Percentiles rank a stretch among this genome's conserved stretches.
These are phyloP conservation scores for Allantophomopsis cytisporea DNA, from an alignment of 2,329 filamentous ascomycete species.

Conservation along the genomic window DNA sequence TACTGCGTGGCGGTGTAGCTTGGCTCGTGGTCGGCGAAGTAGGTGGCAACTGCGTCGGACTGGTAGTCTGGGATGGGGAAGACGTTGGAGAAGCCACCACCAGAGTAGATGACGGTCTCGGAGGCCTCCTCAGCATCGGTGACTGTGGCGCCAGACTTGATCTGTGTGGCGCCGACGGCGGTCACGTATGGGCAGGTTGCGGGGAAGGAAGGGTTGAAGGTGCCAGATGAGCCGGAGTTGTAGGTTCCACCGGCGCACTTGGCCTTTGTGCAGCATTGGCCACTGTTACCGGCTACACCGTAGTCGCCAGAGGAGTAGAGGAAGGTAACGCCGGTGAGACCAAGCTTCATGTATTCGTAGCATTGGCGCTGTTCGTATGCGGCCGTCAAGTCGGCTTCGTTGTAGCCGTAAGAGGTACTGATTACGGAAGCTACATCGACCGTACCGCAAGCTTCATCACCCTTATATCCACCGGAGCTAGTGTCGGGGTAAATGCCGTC, in stretches of 20 bases:
- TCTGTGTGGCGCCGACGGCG: constrained; percentile 35
- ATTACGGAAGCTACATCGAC: constrained; percentile 35
- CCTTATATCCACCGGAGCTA: constrained; percentile 21
- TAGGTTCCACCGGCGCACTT: constrained; percentile 17
- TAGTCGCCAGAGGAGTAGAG: constrained; percentile 35
- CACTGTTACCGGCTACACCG: constrained; percentile 27
- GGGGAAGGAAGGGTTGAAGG: constrained; percentile 33
- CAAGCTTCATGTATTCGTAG: constrained; percentile 42
- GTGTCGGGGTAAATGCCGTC: constrained; percentile 22
- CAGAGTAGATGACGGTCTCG: constrained; percentile 56
- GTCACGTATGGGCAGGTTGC: constrained; percentile 35
- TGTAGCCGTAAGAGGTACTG: constrained; percentile 36
- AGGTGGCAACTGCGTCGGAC: constrained; percentile 11
- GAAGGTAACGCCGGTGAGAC: constrained; percentile 35
- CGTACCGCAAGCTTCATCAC: constrained; percentile 28
- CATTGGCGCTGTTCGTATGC: constrained; percentile 37
- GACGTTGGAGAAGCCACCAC: constrained; percentile 54
- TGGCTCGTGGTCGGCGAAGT: constrained; percentile 9
- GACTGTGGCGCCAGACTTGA: constrained; percentile 19
- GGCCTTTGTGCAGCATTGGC: constrained; percentile 19
- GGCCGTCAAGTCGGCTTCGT: constrained; percentile 32
- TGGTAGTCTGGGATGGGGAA: constrained; percentile 34
- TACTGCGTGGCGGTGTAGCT: constrained; percentile 14
- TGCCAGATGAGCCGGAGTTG: constrained; percentile 10
- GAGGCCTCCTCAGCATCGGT: constrained; percentile 27